phyloP scores from a whole-genome alignment of 202 grass and related monocot genomes.

The Carex arenaria region DNA sequence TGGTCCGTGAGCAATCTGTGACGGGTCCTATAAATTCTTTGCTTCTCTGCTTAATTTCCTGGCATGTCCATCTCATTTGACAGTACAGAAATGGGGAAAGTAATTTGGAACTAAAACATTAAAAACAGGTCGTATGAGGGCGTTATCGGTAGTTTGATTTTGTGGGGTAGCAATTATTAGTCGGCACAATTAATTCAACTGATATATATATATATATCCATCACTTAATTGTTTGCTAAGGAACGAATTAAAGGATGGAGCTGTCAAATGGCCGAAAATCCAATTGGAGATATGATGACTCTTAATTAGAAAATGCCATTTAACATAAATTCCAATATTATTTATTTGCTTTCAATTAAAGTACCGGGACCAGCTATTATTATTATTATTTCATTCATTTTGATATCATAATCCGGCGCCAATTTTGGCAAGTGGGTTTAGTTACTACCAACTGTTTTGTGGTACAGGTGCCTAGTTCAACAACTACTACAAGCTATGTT shows the following conservation, averaged over 20 bases:
- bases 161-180: neutral
- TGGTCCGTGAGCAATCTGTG: no score
- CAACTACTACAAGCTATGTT: neutral
- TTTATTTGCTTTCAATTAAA: neutral
- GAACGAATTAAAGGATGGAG: neutral
- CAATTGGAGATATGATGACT: neutral
- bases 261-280: neutral
- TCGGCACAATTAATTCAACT: neutral
- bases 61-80: no score
- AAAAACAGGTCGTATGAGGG: no score
- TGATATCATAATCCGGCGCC: slow-evolving; percentile 9
- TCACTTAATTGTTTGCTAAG: neutral
- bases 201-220: neutral
- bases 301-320: neutral
- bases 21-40: no score
- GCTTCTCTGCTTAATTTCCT: no score
- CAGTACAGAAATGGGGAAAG: no score
- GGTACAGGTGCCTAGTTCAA: neutral
- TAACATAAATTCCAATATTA: neutral
- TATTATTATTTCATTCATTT: neutral
- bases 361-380: neutral
- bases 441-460: neutral
- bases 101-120: no score
- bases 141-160: neutral
- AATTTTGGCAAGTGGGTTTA: slow-evolving; percentile 17